Percentiles rank a stretch among this genome's conserved stretches.
Conservation (phyloP, 2,329 filamentous ascomycete genomes). For the Nothopassalora personata region DNA sequence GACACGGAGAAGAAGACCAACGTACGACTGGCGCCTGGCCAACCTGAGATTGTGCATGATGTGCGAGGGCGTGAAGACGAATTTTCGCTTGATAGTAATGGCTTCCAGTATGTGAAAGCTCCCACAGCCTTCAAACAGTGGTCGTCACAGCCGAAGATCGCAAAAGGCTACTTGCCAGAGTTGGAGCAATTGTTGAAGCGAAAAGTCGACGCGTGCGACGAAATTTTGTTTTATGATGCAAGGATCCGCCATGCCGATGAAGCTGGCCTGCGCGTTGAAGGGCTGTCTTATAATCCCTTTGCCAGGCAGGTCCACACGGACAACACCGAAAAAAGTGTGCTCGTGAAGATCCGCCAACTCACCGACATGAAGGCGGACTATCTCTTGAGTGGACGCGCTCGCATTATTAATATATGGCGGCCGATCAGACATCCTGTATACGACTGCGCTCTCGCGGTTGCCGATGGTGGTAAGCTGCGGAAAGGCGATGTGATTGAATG, state of each 20-base stretch:
- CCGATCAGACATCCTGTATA: conserved; percentile 13
- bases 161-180: conserved; percentile 7
- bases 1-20: conserved; percentile 22
- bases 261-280: conserved; percentile 21
- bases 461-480: conserved; percentile 22
- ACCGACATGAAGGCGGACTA: conserved; percentile 26
- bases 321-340: conserved; percentile 26
- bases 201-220: conserved; percentile 24
- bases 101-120: conserved; percentile 24
- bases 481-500: conserved; percentile 19
- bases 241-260: conserved; percentile 23
- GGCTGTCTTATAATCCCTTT: conserved; percentile 26
- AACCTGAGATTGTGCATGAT: conserved; percentile 32
- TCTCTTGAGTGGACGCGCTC: conserved; percentile 7
- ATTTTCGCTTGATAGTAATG: conserved; percentile 12
- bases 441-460: conserved; percentile 24
- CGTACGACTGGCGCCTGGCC: conserved; percentile 19
- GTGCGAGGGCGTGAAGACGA: conserved; percentile 29
- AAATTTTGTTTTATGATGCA: conserved; percentile 25
- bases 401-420: conserved; percentile 17
- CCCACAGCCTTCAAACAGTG: conserved; percentile 11
- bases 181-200: conserved; percentile 15
- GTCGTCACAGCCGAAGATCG: conserved; percentile 16
- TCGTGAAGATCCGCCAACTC: conserved; percentile 21
- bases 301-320: conserved; percentile 29